Base-by-base conservation (phyloP, 2,329 filamentous ascomycete genomes). In the Exophiala xenobiotica region DNA sequence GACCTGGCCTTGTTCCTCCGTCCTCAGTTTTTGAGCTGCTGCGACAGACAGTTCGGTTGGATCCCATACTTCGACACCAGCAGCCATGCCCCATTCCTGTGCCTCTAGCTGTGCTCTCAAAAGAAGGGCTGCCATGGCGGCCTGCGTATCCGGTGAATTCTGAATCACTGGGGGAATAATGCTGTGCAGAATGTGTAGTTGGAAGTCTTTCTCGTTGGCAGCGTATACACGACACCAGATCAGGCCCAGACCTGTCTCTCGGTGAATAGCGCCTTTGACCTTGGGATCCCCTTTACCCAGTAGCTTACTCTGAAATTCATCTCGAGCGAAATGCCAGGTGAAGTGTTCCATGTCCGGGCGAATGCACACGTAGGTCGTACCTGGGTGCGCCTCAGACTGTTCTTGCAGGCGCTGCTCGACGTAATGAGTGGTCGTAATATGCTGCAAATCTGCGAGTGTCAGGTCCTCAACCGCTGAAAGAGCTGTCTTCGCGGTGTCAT, bases 11-110 rank as follows among this genome's bases (percentile, higher is more conserved):
- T 60, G 49, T 19, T 54, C 46, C 38, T 52, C 33, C 6, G 29
- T 38, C 14, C 40, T 53, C 49, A 61, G 42, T 45, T 69, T 47
- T 39, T 67, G 64, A 35, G 73, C 70, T 1, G 74, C 73, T 51
- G 70, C 65, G 43, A 73, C 57, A 20, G 83, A 66, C 56, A 77
- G 62, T 5, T 79, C 72, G 3, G 78, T 79, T 0, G 91, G 90
- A 65, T 93, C 95, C 92, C 92, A 97, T 45, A 92, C 74, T 66
- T 90, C 80, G 3, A 96, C 81, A 39, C 81, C 77, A 33, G 77
- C 75, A 6, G 18, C 40, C 71, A 89, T 82, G 38, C 79, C 74
- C 86, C 88, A 95, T 50, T 81, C 75, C 2, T 75, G 70, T 1
- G 91, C 91, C 68, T 95, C 83, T 6, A 70, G 70, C 63, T 86